Evolutionary conservation across 257 asterid genomes (phyloP).

Genomic region (Verbascum thapsus): DNA sequence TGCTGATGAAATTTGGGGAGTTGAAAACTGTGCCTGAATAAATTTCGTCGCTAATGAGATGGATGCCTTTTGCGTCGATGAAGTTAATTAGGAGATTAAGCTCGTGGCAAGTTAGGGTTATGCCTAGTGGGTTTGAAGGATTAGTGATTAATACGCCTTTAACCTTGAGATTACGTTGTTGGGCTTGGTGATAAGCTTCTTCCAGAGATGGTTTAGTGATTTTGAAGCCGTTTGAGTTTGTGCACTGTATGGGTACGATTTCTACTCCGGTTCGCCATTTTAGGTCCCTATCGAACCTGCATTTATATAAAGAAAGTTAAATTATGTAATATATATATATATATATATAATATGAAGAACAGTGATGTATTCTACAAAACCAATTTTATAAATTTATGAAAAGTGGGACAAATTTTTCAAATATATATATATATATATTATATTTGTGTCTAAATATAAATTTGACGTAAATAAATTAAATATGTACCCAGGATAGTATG

Average conservation of each 20-base stretch:
- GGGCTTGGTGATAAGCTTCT: conserved; percentile 59
- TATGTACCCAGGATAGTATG: conserved; percentile 76
- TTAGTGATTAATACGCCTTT: conserved; percentile 80
- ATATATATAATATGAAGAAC: too few relatives aligned
- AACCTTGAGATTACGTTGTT: conserved; percentile 60
- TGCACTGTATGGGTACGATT: conserved; percentile 80
- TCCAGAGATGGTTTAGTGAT: conserved; percentile 69
- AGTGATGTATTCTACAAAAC: too few relatives aligned
- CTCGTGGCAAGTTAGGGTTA: conserved; percentile 53
- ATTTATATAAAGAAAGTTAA: conserved; percentile 7
- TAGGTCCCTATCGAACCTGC: conserved; percentile 88
- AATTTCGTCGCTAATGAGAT: conserved; percentile 83
- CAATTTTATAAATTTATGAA: too few relatives aligned
- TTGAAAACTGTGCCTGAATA: conserved; percentile 76
- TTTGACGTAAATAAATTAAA: too few relatives aligned
- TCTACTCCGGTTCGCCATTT: conserved; percentile 88
- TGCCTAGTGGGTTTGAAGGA: conserved; percentile 85
- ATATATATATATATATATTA: not conserved
- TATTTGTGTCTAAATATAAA: not conserved
- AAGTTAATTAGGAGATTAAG: conserved; percentile 57
- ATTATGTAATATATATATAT: too few relatives aligned
- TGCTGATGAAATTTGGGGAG: conserved; percentile 60
- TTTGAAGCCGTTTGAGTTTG: conserved; percentile 59
- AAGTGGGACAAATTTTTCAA: too few relatives aligned
- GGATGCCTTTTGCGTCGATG: conserved; percentile 56